Conservation (phyloP, 352 stramenopile genomes). For the Phytopythium ostracodes region DNA sequence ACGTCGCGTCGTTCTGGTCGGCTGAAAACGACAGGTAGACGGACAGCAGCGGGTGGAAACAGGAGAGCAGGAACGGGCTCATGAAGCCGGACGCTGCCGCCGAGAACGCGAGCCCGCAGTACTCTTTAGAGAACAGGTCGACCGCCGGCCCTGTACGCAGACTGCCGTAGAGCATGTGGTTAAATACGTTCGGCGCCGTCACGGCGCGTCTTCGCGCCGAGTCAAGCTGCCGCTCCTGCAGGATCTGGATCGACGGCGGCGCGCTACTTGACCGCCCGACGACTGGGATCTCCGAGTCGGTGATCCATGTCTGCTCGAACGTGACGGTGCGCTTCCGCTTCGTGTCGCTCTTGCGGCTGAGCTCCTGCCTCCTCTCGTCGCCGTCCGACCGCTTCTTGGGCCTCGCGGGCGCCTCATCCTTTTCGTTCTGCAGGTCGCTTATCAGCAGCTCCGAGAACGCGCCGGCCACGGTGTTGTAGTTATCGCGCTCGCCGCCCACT, state of each 20-base stretch:
- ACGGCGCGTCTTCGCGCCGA: constrained; percentile 35
- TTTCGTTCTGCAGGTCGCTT: constrained; percentile 19
- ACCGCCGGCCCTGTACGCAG: constrained; percentile 46
- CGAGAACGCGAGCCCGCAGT: constrained; percentile 56
- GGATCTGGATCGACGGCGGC: constrained; percentile 58
- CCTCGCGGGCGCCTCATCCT: constrained; percentile 17
- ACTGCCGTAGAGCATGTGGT: constrained; percentile 72
- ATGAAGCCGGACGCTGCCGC: constrained; percentile 57
- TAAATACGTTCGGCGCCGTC: constrained; percentile 62
- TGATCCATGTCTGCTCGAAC: constrained; percentile 41
- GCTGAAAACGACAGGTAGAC: constrained; percentile 50
- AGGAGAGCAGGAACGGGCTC: constrained; percentile 50
- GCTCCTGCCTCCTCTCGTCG: constrained; percentile 12
- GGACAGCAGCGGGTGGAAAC: constrained; percentile 58
- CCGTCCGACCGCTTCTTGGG: constrained; percentile 9
- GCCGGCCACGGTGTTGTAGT: constrained; percentile 18
- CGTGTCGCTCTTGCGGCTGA: constrained; percentile 5
- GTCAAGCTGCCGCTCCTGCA: constrained; percentile 41
- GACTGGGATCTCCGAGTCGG: constrained; percentile 46
- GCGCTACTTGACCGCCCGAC: constrained; percentile 52
- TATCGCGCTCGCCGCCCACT: constrained; percentile 9
- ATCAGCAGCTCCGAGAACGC: constrained; percentile 14
- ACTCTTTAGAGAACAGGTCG: constrained; percentile 58
- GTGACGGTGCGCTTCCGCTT: constrained; percentile 56
- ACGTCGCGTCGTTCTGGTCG: constrained; percentile 42